Percentiles rank a stretch among this genome's conserved stretches.
phyloP scores from a whole-genome alignment of 78 protist genomes.

The Polysphondylium violaceum region DNA sequence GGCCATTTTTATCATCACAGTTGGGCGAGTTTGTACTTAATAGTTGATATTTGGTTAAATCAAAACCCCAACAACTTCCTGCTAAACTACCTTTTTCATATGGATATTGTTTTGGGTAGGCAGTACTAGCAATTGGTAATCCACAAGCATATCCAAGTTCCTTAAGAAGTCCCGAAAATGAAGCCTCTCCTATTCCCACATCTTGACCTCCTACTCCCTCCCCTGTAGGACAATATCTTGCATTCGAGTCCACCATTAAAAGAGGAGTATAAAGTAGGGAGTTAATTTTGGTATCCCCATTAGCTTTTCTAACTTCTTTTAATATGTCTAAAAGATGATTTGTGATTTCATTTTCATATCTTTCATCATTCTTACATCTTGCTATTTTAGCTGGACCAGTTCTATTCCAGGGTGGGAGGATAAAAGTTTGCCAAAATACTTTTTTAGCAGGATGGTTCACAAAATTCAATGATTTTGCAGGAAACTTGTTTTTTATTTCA shows the following conservation, averaged over 20 bases:
- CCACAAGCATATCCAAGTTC: slow-evolving; percentile 62
- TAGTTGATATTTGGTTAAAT: slow-evolving; percentile 2
- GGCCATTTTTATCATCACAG: background rate
- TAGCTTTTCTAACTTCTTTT: slow-evolving; percentile 4
- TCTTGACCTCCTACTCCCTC: slow-evolving; percentile 47
- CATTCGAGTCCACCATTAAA: background rate
- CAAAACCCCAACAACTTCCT: slow-evolving; percentile 43
- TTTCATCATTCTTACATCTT: background rate
- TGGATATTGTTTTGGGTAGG: background rate
- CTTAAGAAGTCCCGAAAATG: too few species aligned
- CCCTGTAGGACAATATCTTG: background rate
- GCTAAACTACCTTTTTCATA: background rate
- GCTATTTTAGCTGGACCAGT: slow-evolving; percentile 7
- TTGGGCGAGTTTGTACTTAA: slow-evolving; percentile 7
- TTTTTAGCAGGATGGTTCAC: background rate
- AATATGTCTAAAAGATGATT: background rate
- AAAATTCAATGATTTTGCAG: background rate
- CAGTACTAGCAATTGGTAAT: background rate
- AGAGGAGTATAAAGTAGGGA: slow-evolving; percentile 25
- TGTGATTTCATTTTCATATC: slow-evolving; percentile 35
- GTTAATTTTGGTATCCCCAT: slow-evolving; percentile 4
- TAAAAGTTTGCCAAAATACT: background rate
- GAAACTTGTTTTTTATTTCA: background rate
- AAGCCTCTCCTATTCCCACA: too few species aligned
- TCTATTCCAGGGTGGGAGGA: background rate